phyloP scores from a whole-genome alignment of 805 yeast genomes.

The Saccharomycopsis malanga region DNA sequence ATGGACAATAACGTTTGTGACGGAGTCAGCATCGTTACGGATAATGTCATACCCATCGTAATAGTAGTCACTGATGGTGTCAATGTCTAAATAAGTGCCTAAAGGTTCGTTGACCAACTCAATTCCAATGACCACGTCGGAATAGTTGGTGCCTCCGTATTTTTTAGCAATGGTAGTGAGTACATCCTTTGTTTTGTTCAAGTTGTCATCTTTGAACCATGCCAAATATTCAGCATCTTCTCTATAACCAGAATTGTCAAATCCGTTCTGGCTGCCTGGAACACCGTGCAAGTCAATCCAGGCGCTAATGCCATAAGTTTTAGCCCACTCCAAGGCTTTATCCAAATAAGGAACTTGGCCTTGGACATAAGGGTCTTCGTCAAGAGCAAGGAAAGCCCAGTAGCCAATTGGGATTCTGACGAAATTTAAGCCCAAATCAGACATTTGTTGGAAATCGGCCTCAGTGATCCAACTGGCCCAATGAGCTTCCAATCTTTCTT shows the following conservation, averaged over 20 bases:
- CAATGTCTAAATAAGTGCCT: conserved; percentile 44
- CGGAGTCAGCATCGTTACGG: conserved; percentile 43
- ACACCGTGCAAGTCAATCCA: conserved; percentile 77
- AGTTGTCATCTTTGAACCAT: conserved; percentile 40
- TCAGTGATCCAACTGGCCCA: conserved; percentile 56
- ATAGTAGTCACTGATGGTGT: conserved; percentile 52
- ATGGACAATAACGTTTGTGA: conserved; percentile 53
- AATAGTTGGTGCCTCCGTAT: conserved; percentile 42
- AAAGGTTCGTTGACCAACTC: conserved; percentile 70
- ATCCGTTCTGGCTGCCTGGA: conserved; percentile 84
- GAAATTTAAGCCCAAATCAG: conserved; percentile 50
- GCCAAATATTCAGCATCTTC: conserved; percentile 34
- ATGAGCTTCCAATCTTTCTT: conserved; percentile 38
- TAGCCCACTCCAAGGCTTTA: conserved; percentile 62
- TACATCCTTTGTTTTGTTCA: conserved; percentile 42
- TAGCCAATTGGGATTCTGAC: conserved; percentile 78
- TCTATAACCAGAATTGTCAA: conserved; percentile 72
- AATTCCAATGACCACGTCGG: conserved; percentile 60
- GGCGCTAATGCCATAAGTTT: conserved; percentile 50
- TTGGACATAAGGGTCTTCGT: conserved; percentile 54
- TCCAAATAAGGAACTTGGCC: conserved; percentile 63
- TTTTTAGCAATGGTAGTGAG: conserved; percentile 43
- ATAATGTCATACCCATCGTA: conserved; percentile 55
- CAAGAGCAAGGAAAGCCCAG: conserved; percentile 48
- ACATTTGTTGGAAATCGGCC: conserved; percentile 46